Conservation (phyloP, 2,329 filamentous ascomycete species). For the Fusarium annulatum region DNA sequence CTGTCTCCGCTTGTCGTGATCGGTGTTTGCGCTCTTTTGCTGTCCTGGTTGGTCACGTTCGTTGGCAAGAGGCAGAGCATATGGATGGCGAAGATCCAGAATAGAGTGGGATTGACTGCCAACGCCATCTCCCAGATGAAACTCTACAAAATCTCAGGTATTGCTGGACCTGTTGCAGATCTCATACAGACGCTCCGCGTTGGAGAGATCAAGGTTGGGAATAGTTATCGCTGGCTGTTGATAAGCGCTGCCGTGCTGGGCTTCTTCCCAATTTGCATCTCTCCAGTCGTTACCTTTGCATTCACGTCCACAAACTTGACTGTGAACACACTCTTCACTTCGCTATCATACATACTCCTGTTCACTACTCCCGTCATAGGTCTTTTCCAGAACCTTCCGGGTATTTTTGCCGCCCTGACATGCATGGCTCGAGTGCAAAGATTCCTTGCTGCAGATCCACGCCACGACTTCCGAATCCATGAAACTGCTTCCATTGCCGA, state of each 20-base stretch:
- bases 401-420: slow-evolving; percentile 46
- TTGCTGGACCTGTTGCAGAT: slow-evolving; percentile 44
- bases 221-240: slow-evolving; percentile 42
- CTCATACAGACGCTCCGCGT: slow-evolving; percentile 46
- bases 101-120: slow-evolving; percentile 48
- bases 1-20: slow-evolving; percentile 59
- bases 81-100: slow-evolving; percentile 54
- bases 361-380: slow-evolving; percentile 47
- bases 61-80: slow-evolving; percentile 42
- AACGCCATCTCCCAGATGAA: slow-evolving; percentile 50
- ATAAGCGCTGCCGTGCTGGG: slow-evolving; percentile 44
- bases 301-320: slow-evolving; percentile 42
- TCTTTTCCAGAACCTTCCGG: slow-evolving; percentile 50
- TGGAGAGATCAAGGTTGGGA: slow-evolving; percentile 46
- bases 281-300: slow-evolving; percentile 50
- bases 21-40: slow-evolving; percentile 37
- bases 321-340: slow-evolving; percentile 48
- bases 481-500: background rate
- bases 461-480: slow-evolving; percentile 36
- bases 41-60: slow-evolving; percentile 27
- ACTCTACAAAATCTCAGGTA: slow-evolving; percentile 48
- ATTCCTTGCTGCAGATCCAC: slow-evolving; percentile 49
- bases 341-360: slow-evolving; percentile 50
- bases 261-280: slow-evolving; percentile 51
- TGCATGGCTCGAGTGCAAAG: slow-evolving; percentile 52